phyloP scores from a whole-genome alignment of 169 alveolate genomes.

The Eimeria sp. region DNA sequence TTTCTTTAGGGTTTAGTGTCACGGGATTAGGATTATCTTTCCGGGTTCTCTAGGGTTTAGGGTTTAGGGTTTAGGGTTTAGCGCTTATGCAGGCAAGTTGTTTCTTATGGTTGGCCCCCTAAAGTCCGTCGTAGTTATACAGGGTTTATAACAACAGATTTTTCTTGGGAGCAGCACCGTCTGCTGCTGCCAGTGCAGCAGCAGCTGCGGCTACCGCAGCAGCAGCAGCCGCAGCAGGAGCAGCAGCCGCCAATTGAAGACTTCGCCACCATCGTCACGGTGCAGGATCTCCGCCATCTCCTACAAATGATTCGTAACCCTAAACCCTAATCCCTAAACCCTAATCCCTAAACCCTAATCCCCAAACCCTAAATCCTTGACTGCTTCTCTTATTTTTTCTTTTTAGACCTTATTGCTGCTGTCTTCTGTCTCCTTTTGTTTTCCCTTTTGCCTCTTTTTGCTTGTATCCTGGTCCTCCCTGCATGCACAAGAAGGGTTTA shows the following conservation, averaged over 20 bases:
- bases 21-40: background rate
- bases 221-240: constrained; percentile 14
- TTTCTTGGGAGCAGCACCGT: constrained; percentile 48
- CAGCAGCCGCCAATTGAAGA: background rate
- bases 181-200: background rate
- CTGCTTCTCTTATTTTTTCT: too few species aligned
- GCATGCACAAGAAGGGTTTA: background rate
- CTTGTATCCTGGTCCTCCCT: too few species aligned
- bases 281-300: constrained; percentile 4
- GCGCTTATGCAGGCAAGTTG: constrained; percentile 46
- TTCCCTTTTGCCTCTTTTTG: too few species aligned
- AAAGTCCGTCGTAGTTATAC: background rate
- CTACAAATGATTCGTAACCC: background rate
- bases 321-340: background rate
- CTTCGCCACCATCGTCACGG: background rate
- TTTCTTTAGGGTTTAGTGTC: background rate
- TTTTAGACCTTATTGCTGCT: too few species aligned
- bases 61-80: constrained; percentile 45
- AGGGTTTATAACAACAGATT: background rate
- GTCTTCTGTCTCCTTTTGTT: background rate
- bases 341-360: too few species aligned
- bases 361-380: too few species aligned
- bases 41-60: background rate
- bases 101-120: constrained; percentile 17
- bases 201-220: background rate